Base-by-base conservation (phyloP, 176 grass and related monocot genomes). In the Aegilops longissima region DNA sequence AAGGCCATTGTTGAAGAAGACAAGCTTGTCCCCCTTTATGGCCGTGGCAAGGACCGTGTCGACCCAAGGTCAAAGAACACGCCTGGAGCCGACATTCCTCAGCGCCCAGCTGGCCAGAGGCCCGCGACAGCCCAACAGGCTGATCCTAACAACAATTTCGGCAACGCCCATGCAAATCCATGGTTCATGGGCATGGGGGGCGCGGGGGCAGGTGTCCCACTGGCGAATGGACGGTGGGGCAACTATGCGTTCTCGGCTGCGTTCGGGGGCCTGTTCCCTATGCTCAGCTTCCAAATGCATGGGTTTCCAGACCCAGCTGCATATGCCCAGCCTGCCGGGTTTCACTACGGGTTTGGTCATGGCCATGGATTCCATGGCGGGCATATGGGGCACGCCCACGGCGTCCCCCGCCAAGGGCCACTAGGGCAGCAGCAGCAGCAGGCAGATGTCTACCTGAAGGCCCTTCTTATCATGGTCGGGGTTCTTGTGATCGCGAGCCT, bases 241-340 rank as follows among this genome's bases (percentile, higher is more conserved):
- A 95, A 95, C 77, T 95, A 95, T 81, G 91, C 91, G 6, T 98
- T 98, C 63, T 92, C 91, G 1, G 90, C 93, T 12, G 93, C 87
- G 12, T 92, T 98, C 4, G 96, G 91, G 18, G 93, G 93, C 12
- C 67, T 98, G 6, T 98, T 98, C 89, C 96, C 96, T 36, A 85
- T 94, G 88, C 89, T 98, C 21, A 95, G 92, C 89, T 95, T 98
- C 83, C 96, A 98, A 56, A 87, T 98, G 61, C 93, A 95, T 67
- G 93, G 93, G 13, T 88, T 91, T 33, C 93, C 95, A 11, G 93
- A 93, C 58, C 89, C 92, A 16, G 51, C 83, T 49, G 90, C 90
- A 40, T 98, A 94, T 82, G 93, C 91, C 0, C 93, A 89, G 8
- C 88, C 86, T 67, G 79, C 84, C 73, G 95, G 93, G 12, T 95